Base-by-base conservation (phyloP, 306 rosid genomes). In the Vigna hirtella region DNA sequence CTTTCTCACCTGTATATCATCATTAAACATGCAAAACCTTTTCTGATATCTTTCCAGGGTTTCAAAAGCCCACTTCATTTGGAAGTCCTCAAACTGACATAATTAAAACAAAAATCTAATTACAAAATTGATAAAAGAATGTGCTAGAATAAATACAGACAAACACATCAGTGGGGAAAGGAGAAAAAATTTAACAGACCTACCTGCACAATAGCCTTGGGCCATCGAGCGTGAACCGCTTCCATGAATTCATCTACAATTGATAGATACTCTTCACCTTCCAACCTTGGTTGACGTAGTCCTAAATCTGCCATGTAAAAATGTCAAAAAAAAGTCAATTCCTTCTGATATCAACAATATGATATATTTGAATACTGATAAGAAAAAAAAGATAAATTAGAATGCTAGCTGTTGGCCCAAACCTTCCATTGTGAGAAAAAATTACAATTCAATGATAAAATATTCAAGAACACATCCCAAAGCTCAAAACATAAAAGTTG, bases 41-140 rank as follows among this genome's bases (percentile, higher is more conserved):
- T 83, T 93, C 59, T 93, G 97, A 83, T 96, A 96, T 18, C 98
- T 92, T 81, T 96, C 88, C 77, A 96, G 89, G 36, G 99, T 96
- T 89, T 90, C 96, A 74, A 96, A 96, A 64, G 99, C 99, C 99
- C 99, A 96, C 84, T 96, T 96, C 96, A 93, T 91, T 91, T 96
- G 99, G 82, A 96, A 96, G 88, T 96, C 99, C 87, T 96, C 99
- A 83, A 96, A 96, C 99, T 96, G 91, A 81, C 28, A 50, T 62
- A 80, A 70, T 74, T 20, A 66, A 66, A 64, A 55, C 78, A 88
- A 72, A 24, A 74, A 72, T 72, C 47, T 77, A 77, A 79, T 84
- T 61, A 91, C 40, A 28, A 81, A 47, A 66, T 70, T 75, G 79
- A 66, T 43, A 65, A 55, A 80, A 75, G 17, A 61, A 40, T 52